Conservation (phyloP, 495 filamentous ascomycete genomes). For the Elaphomyces granulatus region DNA sequence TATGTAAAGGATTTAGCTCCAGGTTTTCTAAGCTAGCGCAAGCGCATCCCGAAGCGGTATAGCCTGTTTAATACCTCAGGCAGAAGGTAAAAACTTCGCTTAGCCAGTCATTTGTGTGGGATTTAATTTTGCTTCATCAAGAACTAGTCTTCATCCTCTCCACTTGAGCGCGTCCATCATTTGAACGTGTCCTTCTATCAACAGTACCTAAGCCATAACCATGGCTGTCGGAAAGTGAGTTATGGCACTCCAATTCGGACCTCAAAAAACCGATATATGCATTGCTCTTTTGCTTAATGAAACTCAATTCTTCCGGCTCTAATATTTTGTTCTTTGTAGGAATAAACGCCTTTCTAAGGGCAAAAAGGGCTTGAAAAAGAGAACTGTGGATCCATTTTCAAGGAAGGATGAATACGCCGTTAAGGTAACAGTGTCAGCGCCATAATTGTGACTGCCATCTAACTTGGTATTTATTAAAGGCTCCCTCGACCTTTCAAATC, state of each 20-base stretch:
- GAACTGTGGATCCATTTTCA: conserved; percentile 88
- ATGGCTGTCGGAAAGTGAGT: conserved; percentile 91
- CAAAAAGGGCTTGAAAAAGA: conserved; percentile 99
- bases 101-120: conserved; percentile 37
- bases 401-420: conserved; percentile 98
- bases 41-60: too few species aligned
- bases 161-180: conserved; percentile 23
- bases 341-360: conserved; percentile 99
- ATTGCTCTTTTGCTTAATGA: neutral
- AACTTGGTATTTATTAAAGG: conserved; percentile 31
- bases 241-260: conserved; percentile 6
- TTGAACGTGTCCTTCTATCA: conserved; percentile 33
- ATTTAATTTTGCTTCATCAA: conserved; percentile 27
- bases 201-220: conserved; percentile 42
- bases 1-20: too few species aligned
- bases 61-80: too few species aligned
- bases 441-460: neutral
- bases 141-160: conserved; percentile 24
- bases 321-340: conserved; percentile 36
- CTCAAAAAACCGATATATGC: neutral
- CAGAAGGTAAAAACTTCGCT: too few species aligned
- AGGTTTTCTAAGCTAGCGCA: too few species aligned
- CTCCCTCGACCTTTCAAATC: conserved; percentile 86
- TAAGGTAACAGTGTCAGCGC: conserved; percentile 50
- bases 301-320: conserved; percentile 7